These are phyloP conservation scores for Clonostachys chloroleuca DNA, from an alignment of 2,329 filamentous ascomycete species.

Conservation along the genomic window DNA sequence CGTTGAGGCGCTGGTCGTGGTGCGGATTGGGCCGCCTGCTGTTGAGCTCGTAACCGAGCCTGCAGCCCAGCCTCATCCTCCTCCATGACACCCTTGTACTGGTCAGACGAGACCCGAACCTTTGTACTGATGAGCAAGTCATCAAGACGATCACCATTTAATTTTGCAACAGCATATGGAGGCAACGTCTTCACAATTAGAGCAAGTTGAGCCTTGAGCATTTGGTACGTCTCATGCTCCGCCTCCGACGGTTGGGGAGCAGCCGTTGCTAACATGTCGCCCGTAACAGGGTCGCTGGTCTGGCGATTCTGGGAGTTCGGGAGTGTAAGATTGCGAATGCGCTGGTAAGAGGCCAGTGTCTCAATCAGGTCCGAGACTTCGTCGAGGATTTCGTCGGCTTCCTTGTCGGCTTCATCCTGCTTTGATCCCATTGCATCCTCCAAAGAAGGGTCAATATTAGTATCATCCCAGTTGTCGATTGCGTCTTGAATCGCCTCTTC, in stretches of 20 bases:
- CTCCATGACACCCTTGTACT: slow-evolving; percentile 77
- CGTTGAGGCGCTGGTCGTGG: slow-evolving; percentile 29
- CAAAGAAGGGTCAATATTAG: slow-evolving; percentile 52
- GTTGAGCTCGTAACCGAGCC: slow-evolving; percentile 37
- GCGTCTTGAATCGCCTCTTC: slow-evolving; percentile 47
- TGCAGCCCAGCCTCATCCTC: slow-evolving; percentile 67
- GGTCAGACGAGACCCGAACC: slow-evolving; percentile 66
- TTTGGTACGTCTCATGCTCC: slow-evolving; percentile 60
- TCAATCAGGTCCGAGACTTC: slow-evolving; percentile 74
- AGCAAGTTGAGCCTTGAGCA: slow-evolving; percentile 69
- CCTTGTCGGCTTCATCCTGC: slow-evolving; percentile 55
- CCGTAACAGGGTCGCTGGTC: slow-evolving; percentile 57
- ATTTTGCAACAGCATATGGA: slow-evolving; percentile 79
- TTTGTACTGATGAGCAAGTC: slow-evolving; percentile 79
- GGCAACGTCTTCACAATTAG: slow-evolving; percentile 73
- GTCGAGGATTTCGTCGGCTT: slow-evolving; percentile 64
- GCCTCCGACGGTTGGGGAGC: slow-evolving; percentile 63
- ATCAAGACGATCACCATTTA: slow-evolving; percentile 81
- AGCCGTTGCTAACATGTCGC: slow-evolving; percentile 64
- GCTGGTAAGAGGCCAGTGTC: slow-evolving; percentile 73
- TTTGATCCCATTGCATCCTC: slow-evolving; percentile 47
- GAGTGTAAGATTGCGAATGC: slow-evolving; percentile 69
- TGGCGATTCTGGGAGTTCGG: slow-evolving; percentile 59
- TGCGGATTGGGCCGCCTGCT: slow-evolving; percentile 22
- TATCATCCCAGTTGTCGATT: slow-evolving; percentile 55